Evolutionary conservation across 2,329 filamentous ascomycete species (phyloP).

Genomic region (Leptographium wingfieldii): DNA sequence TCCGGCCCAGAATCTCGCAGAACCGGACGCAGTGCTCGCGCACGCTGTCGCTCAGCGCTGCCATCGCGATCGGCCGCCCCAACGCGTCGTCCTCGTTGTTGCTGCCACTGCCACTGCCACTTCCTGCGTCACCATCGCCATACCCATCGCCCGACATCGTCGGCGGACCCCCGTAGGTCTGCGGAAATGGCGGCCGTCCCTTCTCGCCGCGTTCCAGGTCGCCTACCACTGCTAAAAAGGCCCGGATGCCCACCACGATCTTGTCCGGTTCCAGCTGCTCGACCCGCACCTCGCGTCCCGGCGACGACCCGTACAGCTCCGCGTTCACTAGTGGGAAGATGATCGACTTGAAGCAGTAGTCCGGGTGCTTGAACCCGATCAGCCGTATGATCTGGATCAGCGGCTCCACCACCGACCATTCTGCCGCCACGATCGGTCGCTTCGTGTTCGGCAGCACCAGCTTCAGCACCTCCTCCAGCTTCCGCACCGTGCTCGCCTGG

Average conservation of each 20-base stretch:
- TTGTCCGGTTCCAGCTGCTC: slow-evolving; percentile 92
- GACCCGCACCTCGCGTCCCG: slow-evolving; percentile 62
- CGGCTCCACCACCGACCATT: slow-evolving; percentile 74
- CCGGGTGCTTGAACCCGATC: slow-evolving; percentile 85
- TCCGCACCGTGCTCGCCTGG: slow-evolving; percentile 53
- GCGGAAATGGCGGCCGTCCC: slow-evolving; percentile 71
- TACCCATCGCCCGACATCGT: slow-evolving; percentile 12
- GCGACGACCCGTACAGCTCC: slow-evolving; percentile 58
- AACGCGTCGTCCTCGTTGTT: slow-evolving; percentile 45
- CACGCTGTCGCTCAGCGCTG: slow-evolving; percentile 58
- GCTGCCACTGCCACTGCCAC: slow-evolving; percentile 5
- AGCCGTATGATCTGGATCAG: slow-evolving; percentile 89
- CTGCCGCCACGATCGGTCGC: slow-evolving; percentile 69
- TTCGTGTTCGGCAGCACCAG: slow-evolving; percentile 72
- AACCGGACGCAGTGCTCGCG: slow-evolving; percentile 83
- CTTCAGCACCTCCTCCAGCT: slow-evolving; percentile 80
- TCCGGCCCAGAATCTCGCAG: slow-evolving; percentile 89
- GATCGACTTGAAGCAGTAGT: slow-evolving; percentile 82
- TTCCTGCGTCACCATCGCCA: slow-evolving; percentile 18
- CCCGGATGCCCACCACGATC: slow-evolving; percentile 92
- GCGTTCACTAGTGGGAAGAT: slow-evolving; percentile 95
- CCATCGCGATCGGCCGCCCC: slow-evolving; percentile 50
- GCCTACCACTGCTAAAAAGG: slow-evolving; percentile 84
- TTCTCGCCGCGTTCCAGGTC: slow-evolving; percentile 79
- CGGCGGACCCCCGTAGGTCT: slow-evolving; percentile 33